Conservation (phyloP, 2,329 filamentous ascomycete genomes). For the Lecanicillium sp. region DNA sequence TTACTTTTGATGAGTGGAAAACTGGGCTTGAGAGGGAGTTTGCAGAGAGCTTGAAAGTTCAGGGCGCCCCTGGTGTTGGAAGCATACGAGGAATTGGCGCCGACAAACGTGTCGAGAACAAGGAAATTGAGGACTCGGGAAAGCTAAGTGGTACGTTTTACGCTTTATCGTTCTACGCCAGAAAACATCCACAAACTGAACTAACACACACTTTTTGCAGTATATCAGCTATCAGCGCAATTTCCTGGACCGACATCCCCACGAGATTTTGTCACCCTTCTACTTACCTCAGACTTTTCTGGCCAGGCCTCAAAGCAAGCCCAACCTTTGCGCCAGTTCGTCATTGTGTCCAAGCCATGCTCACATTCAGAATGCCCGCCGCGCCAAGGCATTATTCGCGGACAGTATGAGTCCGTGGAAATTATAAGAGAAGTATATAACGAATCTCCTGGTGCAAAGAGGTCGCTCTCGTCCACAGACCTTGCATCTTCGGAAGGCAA, state of each 20-base stretch:
- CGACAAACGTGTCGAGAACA: constrained; percentile 62
- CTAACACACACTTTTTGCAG: constrained; percentile 29
- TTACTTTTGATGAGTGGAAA: constrained; percentile 72
- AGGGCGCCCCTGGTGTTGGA: constrained; percentile 61
- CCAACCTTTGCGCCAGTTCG: constrained; percentile 58
- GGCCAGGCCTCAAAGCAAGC: constrained; percentile 22
- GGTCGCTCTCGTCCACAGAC: constrained; percentile 24
- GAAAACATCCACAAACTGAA: too few relatives aligned
- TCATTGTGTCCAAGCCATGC: constrained; percentile 82
- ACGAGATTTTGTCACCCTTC: constrained; percentile 76
- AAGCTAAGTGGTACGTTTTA: constrained; percentile 51
- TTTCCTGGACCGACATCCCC: constrained; percentile 85
- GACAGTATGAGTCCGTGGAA: constrained; percentile 86
- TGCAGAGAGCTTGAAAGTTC: constrained; percentile 62
- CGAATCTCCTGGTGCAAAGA: constrained; percentile 26
- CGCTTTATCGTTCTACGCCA: too few relatives aligned
- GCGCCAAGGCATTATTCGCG: constrained; percentile 67
- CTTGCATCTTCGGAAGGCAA: constrained; percentile 19
- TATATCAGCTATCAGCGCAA: constrained; percentile 80
- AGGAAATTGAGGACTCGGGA: constrained; percentile 47
- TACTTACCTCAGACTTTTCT: constrained; percentile 57
- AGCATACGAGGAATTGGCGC: constrained; percentile 81
- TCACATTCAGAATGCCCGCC: constrained; percentile 64
- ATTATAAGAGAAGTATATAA: constrained; percentile 75
- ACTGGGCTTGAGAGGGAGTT: constrained; percentile 72